Percentiles rank a stretch among this genome's conserved stretches.
Conservation (phyloP, 208 protist genomes). For the Tritrichomonas musculus region DNA sequence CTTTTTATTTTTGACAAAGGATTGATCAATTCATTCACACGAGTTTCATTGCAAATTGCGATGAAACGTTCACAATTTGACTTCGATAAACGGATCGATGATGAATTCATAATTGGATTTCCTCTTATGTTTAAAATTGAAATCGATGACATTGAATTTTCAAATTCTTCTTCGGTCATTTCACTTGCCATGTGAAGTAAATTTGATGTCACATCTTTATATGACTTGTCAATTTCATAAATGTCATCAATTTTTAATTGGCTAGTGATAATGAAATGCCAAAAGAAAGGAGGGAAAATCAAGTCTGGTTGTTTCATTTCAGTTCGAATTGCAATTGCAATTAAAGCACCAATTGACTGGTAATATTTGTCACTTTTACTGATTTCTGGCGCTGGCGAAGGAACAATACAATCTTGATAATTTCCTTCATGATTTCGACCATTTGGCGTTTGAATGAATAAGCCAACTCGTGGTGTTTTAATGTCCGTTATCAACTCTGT, state of each 20-base stretch:
- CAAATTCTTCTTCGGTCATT: too few relatives aligned
- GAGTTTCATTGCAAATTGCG: background rate
- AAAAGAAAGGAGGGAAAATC: background rate
- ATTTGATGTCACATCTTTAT: background rate
- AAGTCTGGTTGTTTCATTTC: background rate
- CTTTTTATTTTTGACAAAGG: background rate
- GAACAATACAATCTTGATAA: background rate
- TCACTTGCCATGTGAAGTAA: too few relatives aligned
- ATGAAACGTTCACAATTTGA: background rate
- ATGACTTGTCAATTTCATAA: background rate
- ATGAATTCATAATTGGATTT: background rate
- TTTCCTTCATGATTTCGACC: background rate
- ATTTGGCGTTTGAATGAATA: background rate
- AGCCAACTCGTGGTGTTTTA: background rate
- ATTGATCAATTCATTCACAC: background rate
- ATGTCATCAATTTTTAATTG: background rate
- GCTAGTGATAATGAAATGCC: background rate
- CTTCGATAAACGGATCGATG: background rate
- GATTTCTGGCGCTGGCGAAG: background rate
- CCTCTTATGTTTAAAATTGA: background rate
- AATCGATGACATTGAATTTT: background rate
- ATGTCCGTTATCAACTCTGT: background rate
- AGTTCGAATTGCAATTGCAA: background rate
- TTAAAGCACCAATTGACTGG: background rate
- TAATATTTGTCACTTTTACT: background rate